Percentiles rank a stretch among this genome's conserved stretches.
Conservation (phyloP, 495 filamentous ascomycete genomes). For the Penicillium manginii region DNA sequence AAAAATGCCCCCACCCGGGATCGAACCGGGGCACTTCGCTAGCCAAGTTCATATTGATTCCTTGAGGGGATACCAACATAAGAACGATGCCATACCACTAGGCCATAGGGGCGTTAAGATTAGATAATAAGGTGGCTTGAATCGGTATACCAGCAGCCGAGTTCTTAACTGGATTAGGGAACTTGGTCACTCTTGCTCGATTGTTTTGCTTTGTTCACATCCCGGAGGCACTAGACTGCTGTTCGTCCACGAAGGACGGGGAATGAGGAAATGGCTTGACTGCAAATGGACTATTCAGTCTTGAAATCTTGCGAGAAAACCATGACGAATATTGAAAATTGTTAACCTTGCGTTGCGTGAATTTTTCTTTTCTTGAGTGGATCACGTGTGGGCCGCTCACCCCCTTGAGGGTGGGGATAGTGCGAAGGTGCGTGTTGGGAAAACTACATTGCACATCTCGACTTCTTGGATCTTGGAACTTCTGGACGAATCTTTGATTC, state of each 20-base stretch:
- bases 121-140: not conserved
- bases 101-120: not conserved
- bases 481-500: too few relatives aligned
- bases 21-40: conserved; percentile 5
- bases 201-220: too few relatives aligned
- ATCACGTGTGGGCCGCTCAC: not conserved
- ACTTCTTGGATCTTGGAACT: too few relatives aligned
- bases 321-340: not conserved
- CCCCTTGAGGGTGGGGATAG: not conserved
- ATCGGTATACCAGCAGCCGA: not conserved
- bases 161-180: too few relatives aligned
- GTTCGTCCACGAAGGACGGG: too few relatives aligned
- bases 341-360: not conserved
- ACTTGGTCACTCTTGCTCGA: too few relatives aligned
- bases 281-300: too few relatives aligned
- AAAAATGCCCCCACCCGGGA: conserved; percentile 4
- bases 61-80: not conserved
- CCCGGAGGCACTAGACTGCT: too few relatives aligned
- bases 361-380: not conserved
- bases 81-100: conserved; percentile 5
- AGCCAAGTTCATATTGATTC: conserved; percentile 1
- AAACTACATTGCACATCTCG: not conserved
- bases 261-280: too few relatives aligned
- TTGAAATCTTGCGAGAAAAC: not conserved
- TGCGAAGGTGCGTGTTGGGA: not conserved